Percentiles rank a stretch among this genome's conserved stretches.
Evolutionary conservation across 805 yeast species (phyloP).

Genomic region (Candida rishiriensis): DNA sequence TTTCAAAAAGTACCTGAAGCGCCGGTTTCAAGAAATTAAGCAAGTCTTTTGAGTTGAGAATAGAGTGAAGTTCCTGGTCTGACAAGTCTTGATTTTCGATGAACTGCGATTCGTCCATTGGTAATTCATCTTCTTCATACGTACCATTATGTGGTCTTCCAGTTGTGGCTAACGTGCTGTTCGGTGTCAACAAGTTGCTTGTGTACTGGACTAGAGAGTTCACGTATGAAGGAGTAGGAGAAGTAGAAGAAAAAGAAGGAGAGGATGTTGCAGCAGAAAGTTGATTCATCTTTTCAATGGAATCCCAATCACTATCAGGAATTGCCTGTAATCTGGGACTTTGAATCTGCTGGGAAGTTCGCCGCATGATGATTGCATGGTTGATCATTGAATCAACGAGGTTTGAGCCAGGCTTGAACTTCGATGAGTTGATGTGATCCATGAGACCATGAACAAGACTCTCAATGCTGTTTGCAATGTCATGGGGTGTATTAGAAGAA

Average conservation of each 20-base stretch:
- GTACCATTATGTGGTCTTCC: neutral
- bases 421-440: conserved; percentile 9
- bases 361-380: conserved; percentile 2
- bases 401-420: conserved; percentile 4
- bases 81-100: conserved; percentile 26
- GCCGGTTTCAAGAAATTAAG: conserved; percentile 24
- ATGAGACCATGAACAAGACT: conserved; percentile 3
- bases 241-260: no score
- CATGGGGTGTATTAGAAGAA: neutral
- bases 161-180: neutral
- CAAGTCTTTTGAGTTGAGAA: conserved; percentile 19
- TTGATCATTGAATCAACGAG: conserved; percentile 6
- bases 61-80: conserved; percentile 22
- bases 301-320: neutral
- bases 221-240: no score
- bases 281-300: neutral
- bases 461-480: neutral
- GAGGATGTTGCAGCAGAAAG: no score
- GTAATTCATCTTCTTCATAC: conserved; percentile 18
- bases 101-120: conserved; percentile 34
- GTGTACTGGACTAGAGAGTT: neutral
- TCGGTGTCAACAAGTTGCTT: neutral
- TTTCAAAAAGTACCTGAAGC: conserved; percentile 22
- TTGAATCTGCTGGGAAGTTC: neutral
- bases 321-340: neutral